Evolutionary conservation across 2,329 filamentous ascomycete species (phyloP).

Genomic region (Xylaria multiplex): DNA sequence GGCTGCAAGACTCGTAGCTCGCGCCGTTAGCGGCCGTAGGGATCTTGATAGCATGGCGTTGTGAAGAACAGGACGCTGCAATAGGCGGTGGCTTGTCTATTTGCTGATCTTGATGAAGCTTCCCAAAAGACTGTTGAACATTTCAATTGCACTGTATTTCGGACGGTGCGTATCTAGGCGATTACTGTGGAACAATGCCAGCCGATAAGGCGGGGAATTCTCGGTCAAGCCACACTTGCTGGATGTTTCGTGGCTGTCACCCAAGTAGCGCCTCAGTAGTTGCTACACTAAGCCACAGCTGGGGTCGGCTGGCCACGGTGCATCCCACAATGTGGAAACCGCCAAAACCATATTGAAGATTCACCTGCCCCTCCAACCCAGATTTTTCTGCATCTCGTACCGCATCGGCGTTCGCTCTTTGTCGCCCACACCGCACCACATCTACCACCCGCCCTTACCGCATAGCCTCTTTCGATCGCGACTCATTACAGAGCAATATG

Average conservation of each 20-base stretch:
- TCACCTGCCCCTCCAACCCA: conserved; percentile 36
- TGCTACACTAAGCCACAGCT: conserved; percentile 15
- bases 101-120: not conserved
- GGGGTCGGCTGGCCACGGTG: conserved; percentile 13
- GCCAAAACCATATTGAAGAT: conserved; percentile 35
- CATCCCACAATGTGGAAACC: conserved; percentile 40
- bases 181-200: conserved; percentile 23
- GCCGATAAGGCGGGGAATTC: conserved; percentile 29
- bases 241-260: not conserved
- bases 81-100: conserved; percentile 1
- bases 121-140: not conserved
- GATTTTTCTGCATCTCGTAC: conserved; percentile 29
- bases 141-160: conserved; percentile 20
- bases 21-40: conserved; percentile 40
- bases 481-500: conserved; percentile 58
- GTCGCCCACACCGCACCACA: conserved; percentile 15
- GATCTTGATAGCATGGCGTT: conserved; percentile 40
- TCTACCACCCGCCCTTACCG: not conserved
- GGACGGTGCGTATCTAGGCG: conserved; percentile 1
- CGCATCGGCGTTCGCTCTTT: conserved; percentile 18
- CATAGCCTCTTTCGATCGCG: conserved; percentile 7
- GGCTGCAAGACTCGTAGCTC: conserved; percentile 17
- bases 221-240: conserved; percentile 36
- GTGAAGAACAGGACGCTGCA: conserved; percentile 1
- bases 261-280: too few relatives aligned